Evolutionary conservation across 2,329 filamentous ascomycete species (phyloP), one percentile per base, ranked within the genome.

Genomic region (Sporothrix phasma): DNA sequence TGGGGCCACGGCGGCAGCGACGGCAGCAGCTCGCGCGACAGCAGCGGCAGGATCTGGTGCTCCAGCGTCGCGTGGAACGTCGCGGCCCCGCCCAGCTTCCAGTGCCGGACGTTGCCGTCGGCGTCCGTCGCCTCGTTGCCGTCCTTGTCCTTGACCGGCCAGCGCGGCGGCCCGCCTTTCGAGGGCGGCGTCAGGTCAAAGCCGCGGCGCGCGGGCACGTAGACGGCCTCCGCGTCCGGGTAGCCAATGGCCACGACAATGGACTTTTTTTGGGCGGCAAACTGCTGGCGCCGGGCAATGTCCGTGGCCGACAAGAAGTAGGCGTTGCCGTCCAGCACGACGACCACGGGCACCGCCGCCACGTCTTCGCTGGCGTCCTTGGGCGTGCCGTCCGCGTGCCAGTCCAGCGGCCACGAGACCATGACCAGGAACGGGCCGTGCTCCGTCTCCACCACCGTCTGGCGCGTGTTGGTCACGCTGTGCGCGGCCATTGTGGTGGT

Each of bases 241-340:
- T 67, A 67, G 61, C 64, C 66, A 31, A 67, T 59, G 43, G 43
- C 66, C 8, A 67, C 66, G 13, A 67, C n/a, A 13, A 67, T 39
- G 15, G 61, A 62, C 26, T 43, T 39, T n/a, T 59, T 65, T 17
- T 47, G 31, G n/a, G 15, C 17, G 3, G 45, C 15, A n/a, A 47
- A 58, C 34, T 66, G 54, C 11, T 63, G 60, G 7, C 66, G 64
- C 8, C 66, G 62, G 5, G 58, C 58, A 51, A 65, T 62, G 37
- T 67, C 66, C 29, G 66, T 65, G 11, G 66, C 66, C 22, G 66
- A 62, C 43, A 62, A 5, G 15, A 67, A 67, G 37, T 60, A 65
- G 45, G 61, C 64, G 26, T 65, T 67, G 22, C 61, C 66, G 46
- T 67, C 66, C 8, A 65, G 34, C 7, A 65, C n/a, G 15, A 43